Percentiles rank a stretch among this genome's conserved stretches.
phyloP scores from a whole-genome alignment of 1,139 yeast species.

The Suhomyces choctaworum region DNA sequence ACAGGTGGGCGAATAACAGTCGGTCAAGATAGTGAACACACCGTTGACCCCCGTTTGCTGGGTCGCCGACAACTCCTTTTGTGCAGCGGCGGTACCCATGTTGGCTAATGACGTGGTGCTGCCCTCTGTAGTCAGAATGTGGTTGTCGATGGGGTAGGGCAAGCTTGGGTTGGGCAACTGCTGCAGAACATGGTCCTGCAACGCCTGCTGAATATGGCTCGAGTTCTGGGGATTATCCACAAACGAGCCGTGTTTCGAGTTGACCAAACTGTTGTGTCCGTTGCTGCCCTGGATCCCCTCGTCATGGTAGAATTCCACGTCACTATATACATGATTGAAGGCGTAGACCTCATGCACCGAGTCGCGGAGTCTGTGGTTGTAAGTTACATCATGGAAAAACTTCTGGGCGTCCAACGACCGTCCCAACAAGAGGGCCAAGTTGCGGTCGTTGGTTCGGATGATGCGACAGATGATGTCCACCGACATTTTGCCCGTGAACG shows the following conservation, averaged over 20 bases:
- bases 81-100: conserved; percentile 9
- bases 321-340: conserved; percentile 60
- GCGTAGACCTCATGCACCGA: conserved; percentile 86
- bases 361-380: conserved; percentile 89
- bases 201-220: conserved; percentile 12
- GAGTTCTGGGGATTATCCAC: conserved; percentile 17
- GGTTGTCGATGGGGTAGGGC: conserved; percentile 8
- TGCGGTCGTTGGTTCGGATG: conserved; percentile 87
- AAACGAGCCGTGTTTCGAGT: conserved; percentile 37
- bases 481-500: conserved; percentile 93
- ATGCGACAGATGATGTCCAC: conserved; percentile 85
- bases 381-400: conserved; percentile 92
- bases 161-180: conserved; percentile 11
- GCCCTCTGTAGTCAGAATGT: conserved; percentile 4
- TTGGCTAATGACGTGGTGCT: conserved; percentile 12
- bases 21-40: conserved; percentile 87
- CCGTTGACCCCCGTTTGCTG: conserved; percentile 64
- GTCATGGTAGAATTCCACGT: conserved; percentile 41
- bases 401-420: conserved; percentile 94
- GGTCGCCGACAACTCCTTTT: conserved; percentile 15
- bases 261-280: conserved; percentile 19
- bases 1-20: conserved; percentile 96
- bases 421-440: conserved; percentile 83
- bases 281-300: conserved; percentile 22
- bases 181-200: conserved; percentile 17